These are phyloP conservation scores for Durusdinium trenchii DNA, from an alignment of 73 alveolate species.

Conservation along the genomic window DNA sequence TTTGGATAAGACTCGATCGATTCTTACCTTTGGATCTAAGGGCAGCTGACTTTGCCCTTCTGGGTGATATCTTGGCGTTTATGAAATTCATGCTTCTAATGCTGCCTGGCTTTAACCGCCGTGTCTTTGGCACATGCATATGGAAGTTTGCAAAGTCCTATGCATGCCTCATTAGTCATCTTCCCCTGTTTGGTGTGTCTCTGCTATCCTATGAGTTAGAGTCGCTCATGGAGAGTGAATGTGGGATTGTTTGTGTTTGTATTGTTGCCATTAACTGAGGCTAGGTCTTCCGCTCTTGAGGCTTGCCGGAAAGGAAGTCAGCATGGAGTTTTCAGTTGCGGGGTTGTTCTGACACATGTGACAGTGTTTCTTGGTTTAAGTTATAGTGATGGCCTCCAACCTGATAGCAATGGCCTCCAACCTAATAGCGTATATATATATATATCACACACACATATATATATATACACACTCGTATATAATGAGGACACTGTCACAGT, in stretches of 20 bases:
- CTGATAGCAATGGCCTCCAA: neutral
- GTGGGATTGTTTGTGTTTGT: neutral
- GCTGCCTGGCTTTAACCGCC: neutral
- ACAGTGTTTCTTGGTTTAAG: neutral
- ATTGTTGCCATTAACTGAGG: neutral
- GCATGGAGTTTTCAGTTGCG: neutral
- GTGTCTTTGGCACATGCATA: neutral
- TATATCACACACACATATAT: neutral
- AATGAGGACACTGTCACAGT: neutral
- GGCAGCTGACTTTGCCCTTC: neutral
- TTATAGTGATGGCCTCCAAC: neutral
- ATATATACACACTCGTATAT: neutral
- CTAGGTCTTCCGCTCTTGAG: conserved; percentile 23
- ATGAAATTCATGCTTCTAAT: conserved; percentile 20
- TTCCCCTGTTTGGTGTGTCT: too few species aligned
- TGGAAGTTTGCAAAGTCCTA: too few species aligned
- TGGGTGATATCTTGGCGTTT: conserved; percentile 48
- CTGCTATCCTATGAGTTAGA: too few species aligned
- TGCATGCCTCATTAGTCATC: too few species aligned
- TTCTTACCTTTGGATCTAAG: neutral
- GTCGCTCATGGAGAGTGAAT: neutral
- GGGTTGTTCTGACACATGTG: neutral
- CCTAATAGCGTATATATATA: neutral
- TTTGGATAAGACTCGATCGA: too few species aligned
- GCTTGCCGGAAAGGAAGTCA: neutral